Conservation (phyloP, 2,329 filamentous ascomycete genomes). For the Hypoxylon sp. region DNA sequence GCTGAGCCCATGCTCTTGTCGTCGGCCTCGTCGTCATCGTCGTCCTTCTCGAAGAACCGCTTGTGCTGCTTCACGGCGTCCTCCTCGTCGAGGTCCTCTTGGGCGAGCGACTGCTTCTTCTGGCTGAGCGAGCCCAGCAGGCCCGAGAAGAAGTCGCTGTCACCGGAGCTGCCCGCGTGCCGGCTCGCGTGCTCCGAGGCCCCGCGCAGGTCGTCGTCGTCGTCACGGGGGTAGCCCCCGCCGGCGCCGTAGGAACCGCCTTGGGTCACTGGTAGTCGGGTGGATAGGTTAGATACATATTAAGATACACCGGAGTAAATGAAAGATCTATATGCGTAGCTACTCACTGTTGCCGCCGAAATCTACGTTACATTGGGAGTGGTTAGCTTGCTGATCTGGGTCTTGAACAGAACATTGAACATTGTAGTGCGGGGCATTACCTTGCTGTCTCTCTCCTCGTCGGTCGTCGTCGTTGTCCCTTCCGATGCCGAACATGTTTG, state of each 20-base stretch:
- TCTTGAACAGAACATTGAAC: constrained; percentile 18
- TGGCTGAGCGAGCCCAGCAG: constrained; percentile 61
- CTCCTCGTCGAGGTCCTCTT: constrained; percentile 63
- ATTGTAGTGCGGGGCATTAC: constrained; percentile 35
- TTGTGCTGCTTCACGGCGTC: constrained; percentile 81
- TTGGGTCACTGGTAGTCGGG: constrained; percentile 46
- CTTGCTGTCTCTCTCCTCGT: constrained; percentile 39
- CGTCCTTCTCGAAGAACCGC: constrained; percentile 72
- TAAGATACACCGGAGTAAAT: constrained; percentile 6
- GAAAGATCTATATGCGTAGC: neutral
- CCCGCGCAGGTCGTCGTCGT: constrained; percentile 61
- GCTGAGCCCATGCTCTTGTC: constrained; percentile 72
- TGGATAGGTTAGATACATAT: neutral
- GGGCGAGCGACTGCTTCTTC: constrained; percentile 62
- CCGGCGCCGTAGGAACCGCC: constrained; percentile 51
- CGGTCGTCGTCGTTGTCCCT: constrained; percentile 29
- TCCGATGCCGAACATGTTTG: constrained; percentile 39
- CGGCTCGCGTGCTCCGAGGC: constrained; percentile 62
- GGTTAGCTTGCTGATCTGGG: constrained; percentile 33
- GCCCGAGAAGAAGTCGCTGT: constrained; percentile 61
- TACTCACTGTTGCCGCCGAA: constrained; percentile 47
- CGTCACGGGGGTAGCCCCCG: constrained; percentile 53
- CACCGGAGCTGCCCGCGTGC: constrained; percentile 60
- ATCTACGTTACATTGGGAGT: constrained; percentile 39
- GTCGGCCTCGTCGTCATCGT: constrained; percentile 60